phyloP scores from a whole-genome alignment of 1,284 basidiomycete genomes.

The Grifola frondosa region DNA sequence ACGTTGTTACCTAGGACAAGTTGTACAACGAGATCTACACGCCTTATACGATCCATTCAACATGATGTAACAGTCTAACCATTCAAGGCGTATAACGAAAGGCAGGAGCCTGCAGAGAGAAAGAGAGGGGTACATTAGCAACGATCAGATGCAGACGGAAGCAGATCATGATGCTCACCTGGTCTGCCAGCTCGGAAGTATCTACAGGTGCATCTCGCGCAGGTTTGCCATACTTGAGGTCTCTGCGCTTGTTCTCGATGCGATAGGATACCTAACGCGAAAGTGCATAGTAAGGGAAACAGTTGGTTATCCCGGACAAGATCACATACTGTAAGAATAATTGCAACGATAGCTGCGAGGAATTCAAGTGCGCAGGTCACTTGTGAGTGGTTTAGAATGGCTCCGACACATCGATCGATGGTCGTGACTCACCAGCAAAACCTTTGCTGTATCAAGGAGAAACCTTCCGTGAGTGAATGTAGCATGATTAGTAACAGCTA shows the following conservation, averaged over 20 bases:
- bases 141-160: neutral
- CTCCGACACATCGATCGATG: neutral
- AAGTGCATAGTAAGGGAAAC: no score
- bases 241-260: conserved; percentile 56
- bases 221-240: conserved; percentile 54
- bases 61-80: no score
- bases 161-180: conserved; percentile 41
- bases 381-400: conserved; percentile 17
- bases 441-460: conserved; percentile 47
- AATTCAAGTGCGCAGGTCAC: conserved; percentile 60
- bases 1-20: neutral
- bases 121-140: neutral
- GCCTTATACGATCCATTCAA: no score
- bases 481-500: conserved; percentile 15
- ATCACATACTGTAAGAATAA: conserved; percentile 56
- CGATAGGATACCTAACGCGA: conserved; percentile 56
- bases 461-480: neutral
- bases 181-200: conserved; percentile 65
- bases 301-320: no score
- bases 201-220: conserved; percentile 53
- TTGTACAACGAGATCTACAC: no score
- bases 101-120: conserved; percentile 16
- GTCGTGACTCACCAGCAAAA: conserved; percentile 47
- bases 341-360: conserved; percentile 51
- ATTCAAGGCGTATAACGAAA: conserved; percentile 26